A percentile compares a stretch with the other conserved stretches of the same genome.
Evolutionary conservation across 2,329 filamentous ascomycete species (phyloP).

Genomic region (Pseudocercospora cruenta): DNA sequence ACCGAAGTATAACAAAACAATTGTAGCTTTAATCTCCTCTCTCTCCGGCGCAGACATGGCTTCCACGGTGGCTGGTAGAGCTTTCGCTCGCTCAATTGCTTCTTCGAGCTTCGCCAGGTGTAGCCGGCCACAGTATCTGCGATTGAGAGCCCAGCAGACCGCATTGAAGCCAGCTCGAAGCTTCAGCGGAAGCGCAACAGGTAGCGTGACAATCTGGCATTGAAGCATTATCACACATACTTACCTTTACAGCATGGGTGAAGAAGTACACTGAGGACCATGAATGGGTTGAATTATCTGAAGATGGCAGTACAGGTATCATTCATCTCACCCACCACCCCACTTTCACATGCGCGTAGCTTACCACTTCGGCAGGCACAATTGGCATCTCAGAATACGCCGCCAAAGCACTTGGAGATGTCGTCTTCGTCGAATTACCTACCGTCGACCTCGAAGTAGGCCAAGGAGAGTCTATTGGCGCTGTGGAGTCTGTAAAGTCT

Average conservation of each 20-base stretch:
- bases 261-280: slow-evolving; percentile 97
- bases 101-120: slow-evolving; percentile 30
- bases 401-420: slow-evolving; percentile 88
- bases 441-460: slow-evolving; percentile 67
- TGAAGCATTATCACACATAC: neutral
- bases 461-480: slow-evolving; percentile 83
- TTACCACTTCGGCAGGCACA: slow-evolving; percentile 53
- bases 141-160: slow-evolving; percentile 29
- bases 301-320: slow-evolving; percentile 77
- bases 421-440: slow-evolving; percentile 96
- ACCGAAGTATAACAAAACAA: neutral
- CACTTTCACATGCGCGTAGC: slow-evolving; percentile 19
- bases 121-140: slow-evolving; percentile 34
- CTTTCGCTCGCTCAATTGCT: slow-evolving; percentile 28
- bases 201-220: slow-evolving; percentile 20
- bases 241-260: slow-evolving; percentile 54
- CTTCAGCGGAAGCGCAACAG: slow-evolving; percentile 35
- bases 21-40: slow-evolving; percentile 4
- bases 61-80: slow-evolving; percentile 23
- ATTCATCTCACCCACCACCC: slow-evolving; percentile 14
- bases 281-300: slow-evolving; percentile 92
- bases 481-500: slow-evolving; percentile 97
- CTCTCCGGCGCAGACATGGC: slow-evolving; percentile 18
- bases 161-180: slow-evolving; percentile 27
- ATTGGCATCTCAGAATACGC: slow-evolving; percentile 91